A percentile compares a stretch with the other conserved stretches of the same genome.
phyloP scores from a whole-genome alignment of 208 protist species.

The Trypanosoma cruzi region DNA sequence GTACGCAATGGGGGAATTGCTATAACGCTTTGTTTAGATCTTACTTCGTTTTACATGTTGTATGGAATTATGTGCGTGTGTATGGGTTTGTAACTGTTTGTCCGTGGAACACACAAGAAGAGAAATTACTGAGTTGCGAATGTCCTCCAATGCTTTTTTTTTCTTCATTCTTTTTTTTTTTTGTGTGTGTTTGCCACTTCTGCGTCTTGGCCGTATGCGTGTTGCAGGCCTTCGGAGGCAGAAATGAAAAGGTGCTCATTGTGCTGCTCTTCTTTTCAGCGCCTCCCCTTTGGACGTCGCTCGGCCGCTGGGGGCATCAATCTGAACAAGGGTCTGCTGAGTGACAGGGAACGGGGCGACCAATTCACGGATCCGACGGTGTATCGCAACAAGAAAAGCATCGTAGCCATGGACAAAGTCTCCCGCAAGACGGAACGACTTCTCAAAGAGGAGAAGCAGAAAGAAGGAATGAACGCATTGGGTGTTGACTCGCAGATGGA shows the following conservation, averaged over 20 bases:
- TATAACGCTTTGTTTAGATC: no score
- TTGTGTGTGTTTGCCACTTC: slow-evolving; percentile 15
- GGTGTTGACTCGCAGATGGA: slow-evolving; percentile 41
- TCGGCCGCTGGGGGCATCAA: slow-evolving; percentile 47
- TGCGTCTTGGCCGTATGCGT: not conserved
- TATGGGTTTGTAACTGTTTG: no score
- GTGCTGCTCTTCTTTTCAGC: slow-evolving; percentile 15
- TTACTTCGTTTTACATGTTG: no score
- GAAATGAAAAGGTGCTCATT: slow-evolving; percentile 20
- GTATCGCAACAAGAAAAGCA: slow-evolving; percentile 65
- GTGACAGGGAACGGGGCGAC: slow-evolving; percentile 55
- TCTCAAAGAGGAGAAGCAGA: slow-evolving; percentile 40
- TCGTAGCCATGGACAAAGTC: slow-evolving; percentile 62
- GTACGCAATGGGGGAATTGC: no score
- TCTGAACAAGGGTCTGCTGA: slow-evolving; percentile 59
- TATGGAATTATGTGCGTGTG: no score
- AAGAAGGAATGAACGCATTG: slow-evolving; percentile 32
- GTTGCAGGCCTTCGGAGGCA: not conserved
- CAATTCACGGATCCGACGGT: slow-evolving; percentile 72
- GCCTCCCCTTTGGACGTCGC: slow-evolving; percentile 34
- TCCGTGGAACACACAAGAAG: not conserved
- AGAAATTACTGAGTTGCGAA: not conserved
- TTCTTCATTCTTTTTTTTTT: slow-evolving; percentile 24
- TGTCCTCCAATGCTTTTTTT: not conserved
- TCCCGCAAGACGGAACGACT: slow-evolving; percentile 44